A percentile compares a stretch with the other conserved stretches of the same genome.
Evolutionary conservation across 192 early-diverging fungal genomes (phyloP).

Genomic region (Coemansia biformis): DNA sequence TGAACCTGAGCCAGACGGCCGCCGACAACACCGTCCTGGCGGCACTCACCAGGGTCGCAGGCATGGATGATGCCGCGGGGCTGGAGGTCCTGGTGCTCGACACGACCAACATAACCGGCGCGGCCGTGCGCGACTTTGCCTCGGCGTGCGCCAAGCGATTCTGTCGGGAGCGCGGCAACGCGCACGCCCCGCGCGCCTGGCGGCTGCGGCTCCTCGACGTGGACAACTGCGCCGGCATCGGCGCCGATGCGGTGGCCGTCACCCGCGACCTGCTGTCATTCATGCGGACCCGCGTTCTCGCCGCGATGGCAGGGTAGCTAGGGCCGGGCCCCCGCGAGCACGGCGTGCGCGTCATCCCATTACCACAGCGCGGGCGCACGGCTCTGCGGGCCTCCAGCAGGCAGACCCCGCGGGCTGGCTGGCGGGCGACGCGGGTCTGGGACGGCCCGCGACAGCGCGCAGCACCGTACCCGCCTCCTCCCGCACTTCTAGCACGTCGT

Average conservation of each 20-base stretch:
- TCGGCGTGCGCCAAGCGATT: slow-evolving; percentile 27
- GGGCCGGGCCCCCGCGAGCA: too few species aligned
- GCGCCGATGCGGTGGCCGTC: slow-evolving; percentile 32
- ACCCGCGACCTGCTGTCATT: slow-evolving; percentile 26
- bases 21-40: slow-evolving; percentile 28
- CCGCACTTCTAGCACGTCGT: too few species aligned
- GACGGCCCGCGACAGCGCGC: too few species aligned
- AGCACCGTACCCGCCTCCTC: too few species aligned
- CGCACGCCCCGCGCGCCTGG: slow-evolving; percentile 9
- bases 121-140: slow-evolving; percentile 36
- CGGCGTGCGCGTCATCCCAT: too few species aligned
- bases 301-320: slow-evolving; percentile 11
- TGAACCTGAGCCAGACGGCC: slow-evolving; percentile 28
- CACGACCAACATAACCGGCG: slow-evolving; percentile 30
- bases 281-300: slow-evolving; percentile 20
- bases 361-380: too few species aligned
- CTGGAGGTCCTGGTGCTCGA: slow-evolving; percentile 26
- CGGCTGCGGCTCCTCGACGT: slow-evolving; percentile 28
- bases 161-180: slow-evolving; percentile 1
- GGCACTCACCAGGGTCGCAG: slow-evolving; percentile 8
- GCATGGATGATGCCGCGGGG: slow-evolving; percentile 1
- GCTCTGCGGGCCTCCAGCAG: too few species aligned
- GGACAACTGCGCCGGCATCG: slow-evolving; percentile 29
- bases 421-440: too few species aligned
- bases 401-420: too few species aligned